Evolutionary conservation across 73 alveolate genomes (phyloP), one percentile per base, ranked within the genome.

Genomic region (Paramecium tetraurelia): DNA sequence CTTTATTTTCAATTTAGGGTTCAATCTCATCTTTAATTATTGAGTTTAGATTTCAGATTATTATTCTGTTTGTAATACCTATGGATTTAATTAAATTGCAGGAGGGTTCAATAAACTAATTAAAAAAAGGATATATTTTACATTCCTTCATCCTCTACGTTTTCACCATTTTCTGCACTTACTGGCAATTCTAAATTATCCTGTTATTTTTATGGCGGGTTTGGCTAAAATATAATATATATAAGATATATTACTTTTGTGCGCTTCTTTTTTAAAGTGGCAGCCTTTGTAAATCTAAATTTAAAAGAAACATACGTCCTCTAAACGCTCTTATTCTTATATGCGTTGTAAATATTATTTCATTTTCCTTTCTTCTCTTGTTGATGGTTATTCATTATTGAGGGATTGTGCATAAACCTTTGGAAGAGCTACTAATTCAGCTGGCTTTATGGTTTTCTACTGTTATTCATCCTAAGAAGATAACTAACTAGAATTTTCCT

Each of bases 181-280:
- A 63, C 7, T 63, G 69, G 16, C 69, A 18, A 63, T 14, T 63
- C 84, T 63, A n/a, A 38, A 41, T 75, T 75, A 21, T 41, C 59
- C 87, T 29, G 21, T 20, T 10, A 75, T n/a, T 41, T 75, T 35
- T 11, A 11, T 75, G 87, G 87, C 59, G 87, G 87, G 59, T 75
- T 75, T 21, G 33, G 40, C 87, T 75, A 59, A 38, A 4, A 40
- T 7, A 7, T 40, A 16, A 31, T 75, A 10, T 75, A 12, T 5
- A 75, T 38, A 18, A 9, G 36, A 75, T 33, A 29, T 24, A 14
- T 29, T 75, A 75, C 87, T 75, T 75, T 75, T 16, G 11, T 31
- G 38, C 87, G 87, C 59, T 75, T 75, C 68, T 20, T 35, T 41
- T 75, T 35, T 38, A 33, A 29, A 16, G 57, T 35, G 59, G 87